Base-by-base conservation (phyloP, 805 yeast genomes). In the Cyberlindnera maritima region DNA sequence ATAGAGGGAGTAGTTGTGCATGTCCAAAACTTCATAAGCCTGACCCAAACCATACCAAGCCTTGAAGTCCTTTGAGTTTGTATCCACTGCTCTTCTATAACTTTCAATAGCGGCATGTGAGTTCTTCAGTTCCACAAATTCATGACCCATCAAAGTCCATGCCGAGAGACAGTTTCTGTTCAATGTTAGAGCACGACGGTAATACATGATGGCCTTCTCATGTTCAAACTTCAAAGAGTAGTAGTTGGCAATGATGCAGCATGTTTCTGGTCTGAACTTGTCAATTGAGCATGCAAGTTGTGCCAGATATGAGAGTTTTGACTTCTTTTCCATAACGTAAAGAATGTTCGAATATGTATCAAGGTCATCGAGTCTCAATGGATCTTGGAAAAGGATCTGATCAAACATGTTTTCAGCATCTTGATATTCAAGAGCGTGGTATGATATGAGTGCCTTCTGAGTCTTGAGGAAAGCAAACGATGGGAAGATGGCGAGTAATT, bases 21-120 rank as follows among this genome's bases (percentile, higher is more conserved):
- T 92, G 56, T 92, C 97, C 46, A 92, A 70, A 11, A 94, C 96
- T 64, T 94, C 99, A 63, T 94, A 94, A 1, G 98, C 98, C 66
- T 94, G 98, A 0, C 99, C 99, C 43, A 94, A 71, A 2, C 99
- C 99, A 65, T 92, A 94, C 99, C 99, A 94, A 0, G 98, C 98
- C 43, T 96, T 73, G 64, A 87, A 95, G 63, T 94, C 99, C 60
- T 86, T 84, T 38, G 82, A 77, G 60, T 88, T 88, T 2, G 91
- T 83, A 62, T 90, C 97, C 1, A 91, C 92, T 0, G 98, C 99
- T 37, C 96, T 71, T 55, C 98, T 70, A 62, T 94, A 94, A 48
- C 95, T 83, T 69, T 92, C 97, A 45, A 94, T 94, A 1, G 99
- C 99, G 1, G 98, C 98, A 65, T 94, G 96, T 1, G 96, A 85